phyloP scores from a whole-genome alignment of 805 yeast species.

The Zygoascus flipseniorum region DNA sequence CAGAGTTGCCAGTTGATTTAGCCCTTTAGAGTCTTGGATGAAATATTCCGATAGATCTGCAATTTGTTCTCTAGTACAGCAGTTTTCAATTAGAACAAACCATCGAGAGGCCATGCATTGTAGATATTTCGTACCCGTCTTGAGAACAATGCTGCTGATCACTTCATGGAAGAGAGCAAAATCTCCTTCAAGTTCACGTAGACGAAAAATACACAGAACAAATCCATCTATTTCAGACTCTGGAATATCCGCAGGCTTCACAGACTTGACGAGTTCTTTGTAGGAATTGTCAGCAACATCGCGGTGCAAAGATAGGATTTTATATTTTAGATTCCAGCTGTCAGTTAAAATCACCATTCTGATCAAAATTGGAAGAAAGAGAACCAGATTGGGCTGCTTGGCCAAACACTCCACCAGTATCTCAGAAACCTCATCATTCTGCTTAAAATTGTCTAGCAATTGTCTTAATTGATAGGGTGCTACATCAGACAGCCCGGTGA shows the following conservation, averaged over 20 bases:
- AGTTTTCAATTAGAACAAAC: constrained; percentile 8
- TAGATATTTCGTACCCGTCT: not conserved
- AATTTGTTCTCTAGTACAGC: constrained; percentile 4
- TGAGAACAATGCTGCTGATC: not conserved
- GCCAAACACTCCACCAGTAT: not conserved
- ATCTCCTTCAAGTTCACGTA: not conserved
- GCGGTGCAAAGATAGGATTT: constrained; percentile 8
- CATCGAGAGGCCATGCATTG: constrained; percentile 8
- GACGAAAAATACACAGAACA: not conserved
- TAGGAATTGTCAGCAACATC: not conserved
- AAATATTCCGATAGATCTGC: constrained; percentile 1
- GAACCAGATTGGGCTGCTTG: not conserved
- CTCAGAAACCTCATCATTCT: not conserved
- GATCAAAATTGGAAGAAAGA: not conserved
- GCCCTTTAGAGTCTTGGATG: not conserved
- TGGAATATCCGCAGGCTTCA: not conserved
- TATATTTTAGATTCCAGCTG: constrained; percentile 8
- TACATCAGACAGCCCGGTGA: not conserved
- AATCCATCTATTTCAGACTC: not conserved
- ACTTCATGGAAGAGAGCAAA: not conserved
- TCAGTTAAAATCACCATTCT: not conserved
- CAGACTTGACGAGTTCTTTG: not conserved
- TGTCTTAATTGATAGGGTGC: not conserved
- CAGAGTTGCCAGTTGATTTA: not conserved
- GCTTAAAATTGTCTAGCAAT: not conserved